Base-by-base conservation (phyloP, 805 yeast species). In the Metschnikowia santaceciliae region DNA sequence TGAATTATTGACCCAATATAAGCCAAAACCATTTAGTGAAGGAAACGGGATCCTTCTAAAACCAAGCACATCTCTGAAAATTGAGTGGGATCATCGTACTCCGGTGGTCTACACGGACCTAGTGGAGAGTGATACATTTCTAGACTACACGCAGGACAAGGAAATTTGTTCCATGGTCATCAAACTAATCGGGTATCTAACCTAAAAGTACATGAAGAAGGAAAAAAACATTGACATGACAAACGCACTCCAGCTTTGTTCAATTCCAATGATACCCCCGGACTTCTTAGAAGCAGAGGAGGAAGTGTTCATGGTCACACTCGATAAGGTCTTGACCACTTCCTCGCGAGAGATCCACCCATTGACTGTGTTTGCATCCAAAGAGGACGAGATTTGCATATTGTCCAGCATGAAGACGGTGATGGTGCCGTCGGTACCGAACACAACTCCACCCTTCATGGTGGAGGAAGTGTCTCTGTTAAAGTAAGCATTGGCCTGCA, bases 371-470 rank as follows among this genome's bases (percentile, higher is more conserved):
- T 72, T 54, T 19, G 75, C 80, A 13, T 65, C 49, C 30, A 86
- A 61, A n/a, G 75, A 60, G 1, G 61, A 58, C 57, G 76, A 81
- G 54, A 84, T 75, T 1, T 72, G 46, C 32, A 88, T 78, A 32
- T 67, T 63, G 61, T 83, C 77, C 34, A 84, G 77, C 54, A 84
- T 54, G 67, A 84, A 86, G 4, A 83, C 82, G n/a, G 80, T 67
- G 15, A 81, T 84, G 41, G 72, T 73, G 40, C 90, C 90, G 55
- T 75, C 74, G 48, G 79, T 67, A 52, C 80, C 88, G 59, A 86
- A 84, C 6, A 81, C 77, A 44, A 84, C 90, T 65, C 91, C 92
- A 52, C 92, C 92, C 49, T 57, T 70, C 88, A 84, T 83, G 17
- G 76, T 69, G 7, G 70, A 60, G 8, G 57, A 48, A 44, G 78